Conservation (phyloP, 345 rosid species). For the Iberis pinnata region DNA sequence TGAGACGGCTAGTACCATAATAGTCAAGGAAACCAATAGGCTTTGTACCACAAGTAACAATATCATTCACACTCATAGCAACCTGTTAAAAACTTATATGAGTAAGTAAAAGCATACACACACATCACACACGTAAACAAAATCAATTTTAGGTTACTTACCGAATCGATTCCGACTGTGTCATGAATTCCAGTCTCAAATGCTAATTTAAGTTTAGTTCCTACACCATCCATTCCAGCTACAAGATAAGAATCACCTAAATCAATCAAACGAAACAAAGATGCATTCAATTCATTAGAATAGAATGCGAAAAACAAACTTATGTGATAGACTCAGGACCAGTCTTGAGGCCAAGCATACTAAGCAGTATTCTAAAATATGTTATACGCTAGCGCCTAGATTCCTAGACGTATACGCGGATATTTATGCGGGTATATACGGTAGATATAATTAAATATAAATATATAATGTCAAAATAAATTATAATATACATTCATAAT, state of each 20-base stretch:
- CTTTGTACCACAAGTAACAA: slow-evolving; percentile 90
- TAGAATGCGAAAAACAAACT: background rate
- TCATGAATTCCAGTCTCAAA: slow-evolving; percentile 88
- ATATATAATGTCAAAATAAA: too few species aligned
- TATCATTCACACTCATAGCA: slow-evolving; percentile 97
- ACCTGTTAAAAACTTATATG: slow-evolving; percentile 51
- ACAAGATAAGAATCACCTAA: slow-evolving; percentile 82
- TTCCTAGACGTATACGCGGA: too few species aligned
- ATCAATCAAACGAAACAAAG: slow-evolving; percentile 6
- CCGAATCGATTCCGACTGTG: slow-evolving; percentile 91
- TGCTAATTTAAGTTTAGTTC: slow-evolving; percentile 89
- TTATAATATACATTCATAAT: too few species aligned
- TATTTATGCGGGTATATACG: too few species aligned
- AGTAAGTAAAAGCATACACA: too few species aligned
- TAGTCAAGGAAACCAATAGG: slow-evolving; percentile 93
- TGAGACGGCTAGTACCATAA: slow-evolving; percentile 85
- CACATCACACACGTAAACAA: background rate
- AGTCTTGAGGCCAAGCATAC: too few species aligned
- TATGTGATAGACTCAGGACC: too few species aligned
- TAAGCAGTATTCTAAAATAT: too few species aligned
- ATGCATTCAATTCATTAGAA: background rate
- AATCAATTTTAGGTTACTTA: slow-evolving; percentile 18
- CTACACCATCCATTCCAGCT: slow-evolving; percentile 96
- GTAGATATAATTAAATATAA: too few species aligned
- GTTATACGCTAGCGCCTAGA: too few species aligned